Percentiles rank a stretch among this genome's conserved stretches.
These are phyloP conservation scores for Cairneyella variabilis DNA, from an alignment of 495 filamentous ascomycete genomes.

Conservation along the genomic window DNA sequence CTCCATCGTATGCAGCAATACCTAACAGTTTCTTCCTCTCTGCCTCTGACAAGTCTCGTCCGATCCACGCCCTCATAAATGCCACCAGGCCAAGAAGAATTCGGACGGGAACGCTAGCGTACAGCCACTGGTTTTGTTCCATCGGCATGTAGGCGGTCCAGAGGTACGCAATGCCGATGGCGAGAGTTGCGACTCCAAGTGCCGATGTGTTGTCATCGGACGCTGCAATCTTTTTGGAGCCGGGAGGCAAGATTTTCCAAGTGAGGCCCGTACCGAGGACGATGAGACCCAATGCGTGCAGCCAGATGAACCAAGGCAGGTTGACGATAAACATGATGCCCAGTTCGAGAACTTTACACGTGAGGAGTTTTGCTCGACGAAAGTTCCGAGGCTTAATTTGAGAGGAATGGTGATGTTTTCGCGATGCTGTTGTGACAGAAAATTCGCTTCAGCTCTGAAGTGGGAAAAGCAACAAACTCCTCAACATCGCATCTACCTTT, in stretches of 20 bases:
- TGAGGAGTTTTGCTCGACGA: too few relatives aligned
- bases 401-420: too few relatives aligned
- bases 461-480: too few relatives aligned
- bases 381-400: too few relatives aligned
- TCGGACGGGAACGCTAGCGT: slow-evolving; percentile 9
- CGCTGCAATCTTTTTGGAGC: too few relatives aligned
- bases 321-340: not conserved
- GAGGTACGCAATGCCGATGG: slow-evolving; percentile 6
- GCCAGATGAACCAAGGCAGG: slow-evolving; percentile 8
- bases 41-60: not conserved
- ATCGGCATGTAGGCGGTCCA: slow-evolving; percentile 9
- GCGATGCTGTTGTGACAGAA: too few relatives aligned
- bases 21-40: slow-evolving; percentile 4
- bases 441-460: too few relatives aligned
- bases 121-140: slow-evolving; percentile 11
- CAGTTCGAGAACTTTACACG: not conserved
- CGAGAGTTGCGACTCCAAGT: slow-evolving; percentile 5
- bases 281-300: slow-evolving; percentile 1
- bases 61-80: not conserved
- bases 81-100: not conserved
- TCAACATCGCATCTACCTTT: too few relatives aligned
- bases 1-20: slow-evolving; percentile 1
- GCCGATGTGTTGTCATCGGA: not conserved
- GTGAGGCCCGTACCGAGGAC: not conserved
- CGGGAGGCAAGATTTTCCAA: not conserved